phyloP scores from a whole-genome alignment of 164 flowering plant genomes.

The Euptelea pleiosperma region DNA sequence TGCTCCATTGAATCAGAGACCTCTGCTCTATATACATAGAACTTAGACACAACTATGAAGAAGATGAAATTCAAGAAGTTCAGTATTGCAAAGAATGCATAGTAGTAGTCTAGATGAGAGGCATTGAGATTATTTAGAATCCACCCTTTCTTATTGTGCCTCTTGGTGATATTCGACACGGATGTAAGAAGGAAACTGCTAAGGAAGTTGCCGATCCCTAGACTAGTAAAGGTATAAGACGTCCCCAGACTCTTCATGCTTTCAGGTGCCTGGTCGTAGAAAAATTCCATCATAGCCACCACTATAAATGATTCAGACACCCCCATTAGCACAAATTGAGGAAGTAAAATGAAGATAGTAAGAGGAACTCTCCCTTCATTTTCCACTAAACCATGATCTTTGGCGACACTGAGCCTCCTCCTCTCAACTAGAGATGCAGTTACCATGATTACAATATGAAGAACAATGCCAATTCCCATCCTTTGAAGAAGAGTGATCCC shows the following conservation, averaged over 20 bases:
- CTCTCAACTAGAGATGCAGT: constrained; percentile 22
- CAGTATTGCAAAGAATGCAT: constrained; percentile 26
- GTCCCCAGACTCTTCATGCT: constrained; percentile 45
- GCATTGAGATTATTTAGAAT: constrained; percentile 35
- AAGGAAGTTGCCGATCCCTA: constrained; percentile 33
- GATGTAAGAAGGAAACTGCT: constrained; percentile 34
- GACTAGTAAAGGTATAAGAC: constrained; percentile 25
- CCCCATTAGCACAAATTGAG: constrained; percentile 37
- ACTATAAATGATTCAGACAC: constrained; percentile 32
- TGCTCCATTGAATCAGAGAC: constrained; percentile 18
- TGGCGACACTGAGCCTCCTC: constrained; percentile 22
- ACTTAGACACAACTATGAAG: constrained; percentile 22
- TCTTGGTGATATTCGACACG: constrained; percentile 28
- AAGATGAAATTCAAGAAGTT: constrained; percentile 24
- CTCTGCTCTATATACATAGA: constrained; percentile 29
- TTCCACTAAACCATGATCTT: constrained; percentile 20
- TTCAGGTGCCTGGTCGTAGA: constrained; percentile 45
- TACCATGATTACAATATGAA: constrained; percentile 31
- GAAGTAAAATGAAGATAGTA: constrained; percentile 29
- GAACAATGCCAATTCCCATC: constrained; percentile 29
- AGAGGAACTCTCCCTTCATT: constrained; percentile 25
- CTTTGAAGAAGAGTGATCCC: constrained; percentile 36
- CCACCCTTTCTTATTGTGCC: constrained; percentile 32
- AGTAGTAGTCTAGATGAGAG: constrained; percentile 37
- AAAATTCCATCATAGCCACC: constrained; percentile 40